Conservation (phyloP, 208 protist genomes). For the Leishmania aethiopica region DNA sequence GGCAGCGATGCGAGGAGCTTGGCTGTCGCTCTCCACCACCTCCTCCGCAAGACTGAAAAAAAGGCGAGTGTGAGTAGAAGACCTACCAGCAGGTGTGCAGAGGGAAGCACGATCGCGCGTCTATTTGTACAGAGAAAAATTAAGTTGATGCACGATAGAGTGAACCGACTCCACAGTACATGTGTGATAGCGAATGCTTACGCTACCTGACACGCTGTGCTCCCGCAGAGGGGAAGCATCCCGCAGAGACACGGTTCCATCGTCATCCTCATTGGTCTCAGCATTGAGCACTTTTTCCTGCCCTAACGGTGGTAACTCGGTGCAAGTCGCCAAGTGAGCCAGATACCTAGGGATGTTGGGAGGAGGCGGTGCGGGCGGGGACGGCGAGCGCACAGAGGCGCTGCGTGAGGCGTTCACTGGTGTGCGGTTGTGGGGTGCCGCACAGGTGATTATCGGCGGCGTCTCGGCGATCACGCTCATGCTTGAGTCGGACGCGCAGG, state of each 20-base stretch:
- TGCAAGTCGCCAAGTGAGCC: neutral
- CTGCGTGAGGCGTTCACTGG: neutral
- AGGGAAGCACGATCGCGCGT: neutral
- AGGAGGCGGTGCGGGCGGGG: neutral
- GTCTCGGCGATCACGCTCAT: slow-evolving; percentile 3
- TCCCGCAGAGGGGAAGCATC: slow-evolving; percentile 36
- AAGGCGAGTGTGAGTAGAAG: neutral
- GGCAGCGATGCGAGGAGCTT: neutral
- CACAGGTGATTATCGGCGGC: neutral
- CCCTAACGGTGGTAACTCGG: neutral
- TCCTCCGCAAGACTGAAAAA: neutral
- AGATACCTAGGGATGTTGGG: neutral
- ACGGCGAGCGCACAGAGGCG: slow-evolving; percentile 2
- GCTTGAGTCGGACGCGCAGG: slow-evolving; percentile 17
- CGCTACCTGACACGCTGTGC: slow-evolving; percentile 16
- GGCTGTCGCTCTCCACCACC: neutral
- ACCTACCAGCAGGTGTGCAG: neutral
- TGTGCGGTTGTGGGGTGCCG: slow-evolving; percentile 1
- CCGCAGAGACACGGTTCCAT: slow-evolving; percentile 14
- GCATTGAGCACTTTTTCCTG: neutral
- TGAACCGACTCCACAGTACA: slow-evolving; percentile 25
- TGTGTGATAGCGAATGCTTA: slow-evolving; percentile 21
- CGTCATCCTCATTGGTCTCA: neutral
- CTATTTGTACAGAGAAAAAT: slow-evolving; percentile 34
- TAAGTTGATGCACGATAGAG: slow-evolving; percentile 22